phyloP scores from a whole-genome alignment of 78 protist genomes.

The Isochrysis galbana region DNA sequence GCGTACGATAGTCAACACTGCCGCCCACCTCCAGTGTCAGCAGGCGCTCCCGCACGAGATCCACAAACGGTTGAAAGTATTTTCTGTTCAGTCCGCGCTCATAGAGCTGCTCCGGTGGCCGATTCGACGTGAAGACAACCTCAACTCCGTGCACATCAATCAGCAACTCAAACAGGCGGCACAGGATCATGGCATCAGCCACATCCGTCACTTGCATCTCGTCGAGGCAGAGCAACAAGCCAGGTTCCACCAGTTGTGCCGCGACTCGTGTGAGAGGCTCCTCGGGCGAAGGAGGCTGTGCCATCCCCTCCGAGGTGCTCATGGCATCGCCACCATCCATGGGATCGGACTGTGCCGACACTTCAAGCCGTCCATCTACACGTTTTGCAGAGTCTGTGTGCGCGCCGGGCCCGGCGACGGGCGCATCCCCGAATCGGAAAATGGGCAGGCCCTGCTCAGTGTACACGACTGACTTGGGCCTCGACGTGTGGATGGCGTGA shows the following conservation, averaged over 20 bases:
- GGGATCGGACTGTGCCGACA: too few relatives aligned
- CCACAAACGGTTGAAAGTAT: conserved; percentile 78
- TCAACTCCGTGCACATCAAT: conserved; percentile 71
- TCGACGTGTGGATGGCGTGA: neutral
- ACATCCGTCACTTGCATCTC: conserved; percentile 79
- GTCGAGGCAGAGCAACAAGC: neutral
- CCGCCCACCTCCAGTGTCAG: conserved; percentile 46
- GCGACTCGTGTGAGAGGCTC: neutral
- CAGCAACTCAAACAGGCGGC: conserved; percentile 68
- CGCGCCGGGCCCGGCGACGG: too few relatives aligned
- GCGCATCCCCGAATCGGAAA: neutral
- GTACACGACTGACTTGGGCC: neutral
- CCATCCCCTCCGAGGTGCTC: too few relatives aligned
- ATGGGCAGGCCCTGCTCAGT: neutral
- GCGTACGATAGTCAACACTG: conserved; percentile 79
- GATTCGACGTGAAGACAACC: conserved; percentile 85
- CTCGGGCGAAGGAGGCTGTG: too few relatives aligned
- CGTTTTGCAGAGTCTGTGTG: too few relatives aligned
- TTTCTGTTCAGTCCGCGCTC: conserved; percentile 81
- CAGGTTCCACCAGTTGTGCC: neutral
- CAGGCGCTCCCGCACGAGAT: conserved; percentile 50
- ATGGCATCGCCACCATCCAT: too few relatives aligned
- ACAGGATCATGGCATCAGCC: conserved; percentile 89
- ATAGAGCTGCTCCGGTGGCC: conserved; percentile 83
- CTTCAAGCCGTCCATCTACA: too few relatives aligned